Percentiles rank a stretch among this genome's conserved stretches.
Conservation (phyloP, 139 green algal species). For the Volvox reticuliferus region DNA sequence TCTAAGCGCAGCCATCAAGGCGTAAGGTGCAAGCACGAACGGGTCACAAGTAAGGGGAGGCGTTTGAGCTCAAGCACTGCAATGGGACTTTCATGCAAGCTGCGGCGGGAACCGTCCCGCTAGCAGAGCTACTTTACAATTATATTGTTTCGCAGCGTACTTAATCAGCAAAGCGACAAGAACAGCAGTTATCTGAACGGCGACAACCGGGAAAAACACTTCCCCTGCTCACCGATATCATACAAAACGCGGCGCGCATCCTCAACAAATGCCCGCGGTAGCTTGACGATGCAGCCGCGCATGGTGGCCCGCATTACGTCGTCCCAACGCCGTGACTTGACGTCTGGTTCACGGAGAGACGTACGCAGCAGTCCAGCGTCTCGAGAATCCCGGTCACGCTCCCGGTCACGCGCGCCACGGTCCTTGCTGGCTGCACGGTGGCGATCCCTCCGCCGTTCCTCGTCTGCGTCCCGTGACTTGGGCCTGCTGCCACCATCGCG, state of each 20-base stretch:
- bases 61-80: too few species aligned
- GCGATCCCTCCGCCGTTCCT: slow-evolving; percentile 1
- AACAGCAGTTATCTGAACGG: too few species aligned
- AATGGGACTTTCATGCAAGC: too few species aligned
- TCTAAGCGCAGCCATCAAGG: background rate
- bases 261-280: slow-evolving; percentile 25
- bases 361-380: background rate
- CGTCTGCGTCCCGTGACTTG: slow-evolving; percentile 3
- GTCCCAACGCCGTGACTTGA: slow-evolving; percentile 21
- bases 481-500: background rate
- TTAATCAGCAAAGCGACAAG: too few species aligned
- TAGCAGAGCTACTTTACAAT: too few species aligned
- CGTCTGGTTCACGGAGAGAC: slow-evolving; percentile 21
- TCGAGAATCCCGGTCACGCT: slow-evolving; percentile 4
- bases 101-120: too few species aligned
- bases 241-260: slow-evolving; percentile 29
- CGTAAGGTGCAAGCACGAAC: too few species aligned
- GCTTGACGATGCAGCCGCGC: slow-evolving; percentile 22
- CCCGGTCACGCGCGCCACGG: background rate
- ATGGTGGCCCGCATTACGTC: slow-evolving; percentile 2
- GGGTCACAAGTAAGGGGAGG: too few species aligned
- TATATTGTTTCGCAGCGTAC: too few species aligned
- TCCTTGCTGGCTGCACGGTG: slow-evolving; percentile 11
- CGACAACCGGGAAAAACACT: too few species aligned
- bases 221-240: slow-evolving; percentile 16